These are phyloP conservation scores for Fusarium pininemorale DNA, from an alignment of 2,329 filamentous ascomycete genomes.

Conservation along the genomic window DNA sequence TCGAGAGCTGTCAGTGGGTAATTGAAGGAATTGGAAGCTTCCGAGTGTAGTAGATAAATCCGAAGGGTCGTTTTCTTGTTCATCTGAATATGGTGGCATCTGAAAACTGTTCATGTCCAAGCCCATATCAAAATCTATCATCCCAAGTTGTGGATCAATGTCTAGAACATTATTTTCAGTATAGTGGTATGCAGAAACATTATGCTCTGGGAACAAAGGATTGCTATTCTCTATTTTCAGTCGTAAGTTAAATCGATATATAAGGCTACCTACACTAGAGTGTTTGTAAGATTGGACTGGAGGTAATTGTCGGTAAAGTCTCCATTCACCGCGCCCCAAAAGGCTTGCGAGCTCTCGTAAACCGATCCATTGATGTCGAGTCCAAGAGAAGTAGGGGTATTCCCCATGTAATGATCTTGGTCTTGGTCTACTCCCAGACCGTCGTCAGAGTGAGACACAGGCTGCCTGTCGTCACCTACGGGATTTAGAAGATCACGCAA, in stretches of 20 bases:
- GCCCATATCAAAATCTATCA: background rate
- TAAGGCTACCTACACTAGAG: background rate
- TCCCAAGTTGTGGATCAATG: background rate
- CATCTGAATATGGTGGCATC: background rate
- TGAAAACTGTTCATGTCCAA: background rate
- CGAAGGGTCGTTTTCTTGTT: too few species aligned
- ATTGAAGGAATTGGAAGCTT: background rate
- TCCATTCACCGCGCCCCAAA: background rate
- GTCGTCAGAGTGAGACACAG: fast-evolving
- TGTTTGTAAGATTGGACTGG: background rate
- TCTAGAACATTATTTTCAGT: background rate
- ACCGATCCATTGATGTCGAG: background rate
- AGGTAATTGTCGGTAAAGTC: background rate
- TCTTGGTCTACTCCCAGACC: fast-evolving
- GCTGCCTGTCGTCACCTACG: background rate
- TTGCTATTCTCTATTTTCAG: background rate
- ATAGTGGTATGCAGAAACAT: background rate
- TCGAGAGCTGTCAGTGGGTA: background rate
- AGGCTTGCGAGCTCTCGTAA: background rate
- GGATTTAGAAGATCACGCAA: conserved; percentile 1
- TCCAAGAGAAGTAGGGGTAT: too few species aligned
- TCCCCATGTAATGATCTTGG: background rate
- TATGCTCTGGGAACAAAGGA: too few species aligned
- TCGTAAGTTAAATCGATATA: fast-evolving
- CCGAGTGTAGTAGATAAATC: background rate